phyloP scores from a whole-genome alignment of 1,139 yeast genomes.

The Zhuliangozyma blackwelliae region DNA sequence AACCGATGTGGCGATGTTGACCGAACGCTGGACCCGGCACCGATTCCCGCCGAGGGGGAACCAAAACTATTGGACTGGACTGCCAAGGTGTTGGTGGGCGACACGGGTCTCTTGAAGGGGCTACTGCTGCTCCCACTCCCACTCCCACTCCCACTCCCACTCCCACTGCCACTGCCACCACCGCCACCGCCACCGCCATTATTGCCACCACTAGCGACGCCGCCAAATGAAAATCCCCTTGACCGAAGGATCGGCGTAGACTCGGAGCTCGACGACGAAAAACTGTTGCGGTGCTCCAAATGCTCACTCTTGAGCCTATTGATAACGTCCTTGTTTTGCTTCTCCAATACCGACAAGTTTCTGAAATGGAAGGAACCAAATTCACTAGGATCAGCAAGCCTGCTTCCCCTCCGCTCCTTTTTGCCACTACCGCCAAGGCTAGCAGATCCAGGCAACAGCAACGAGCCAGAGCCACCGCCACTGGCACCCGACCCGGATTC shows the following conservation, averaged over 20 bases:
- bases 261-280: slow-evolving; percentile 40
- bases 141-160: no score
- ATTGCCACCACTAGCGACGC: slow-evolving; percentile 5
- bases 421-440: slow-evolving; percentile 22
- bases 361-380: slow-evolving; percentile 93
- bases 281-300: slow-evolving; percentile 48
- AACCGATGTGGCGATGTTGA: slow-evolving; percentile 27
- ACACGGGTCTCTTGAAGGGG: slow-evolving; percentile 15
- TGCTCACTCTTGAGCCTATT: slow-evolving; percentile 83
- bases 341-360: slow-evolving; percentile 83
- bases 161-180: slow-evolving; percentile 9
- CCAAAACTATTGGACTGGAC: no score
- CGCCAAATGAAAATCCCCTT: slow-evolving; percentile 36
- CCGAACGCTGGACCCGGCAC: slow-evolving; percentile 8
- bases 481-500: background rate
- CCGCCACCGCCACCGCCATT: slow-evolving; percentile 11
- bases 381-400: slow-evolving; percentile 70
- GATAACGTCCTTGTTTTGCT: slow-evolving; percentile 90
- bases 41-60: background rate
- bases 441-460: slow-evolving; percentile 2
- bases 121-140: slow-evolving; percentile 20
- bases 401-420: slow-evolving; percentile 62
- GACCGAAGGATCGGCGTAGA: slow-evolving; percentile 33
- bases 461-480: background rate
- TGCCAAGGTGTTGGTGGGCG: slow-evolving; percentile 14